A percentile compares a stretch with the other conserved stretches of the same genome.
Conservation (phyloP, 345 rosid species). For the Euphorbia peplus region DNA sequence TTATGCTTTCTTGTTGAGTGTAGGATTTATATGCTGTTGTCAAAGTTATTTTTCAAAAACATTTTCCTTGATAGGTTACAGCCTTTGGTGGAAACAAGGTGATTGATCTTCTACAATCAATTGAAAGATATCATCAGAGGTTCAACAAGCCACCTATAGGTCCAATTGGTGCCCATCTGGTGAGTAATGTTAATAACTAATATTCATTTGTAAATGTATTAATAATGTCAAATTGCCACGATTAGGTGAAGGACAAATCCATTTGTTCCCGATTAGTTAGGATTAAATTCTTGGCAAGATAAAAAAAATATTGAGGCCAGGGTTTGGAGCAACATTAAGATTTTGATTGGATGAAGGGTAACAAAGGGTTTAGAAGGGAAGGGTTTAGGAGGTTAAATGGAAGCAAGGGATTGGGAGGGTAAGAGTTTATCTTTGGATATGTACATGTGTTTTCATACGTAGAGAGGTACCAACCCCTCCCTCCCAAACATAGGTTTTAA, state of each 20-base stretch:
- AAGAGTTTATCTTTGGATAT: too few relatives aligned
- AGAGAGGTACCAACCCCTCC: too few relatives aligned
- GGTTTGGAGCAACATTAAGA: neutral
- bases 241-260: constrained; percentile 7
- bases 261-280: neutral
- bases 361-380: too few relatives aligned
- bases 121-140: constrained; percentile 57
- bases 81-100: constrained; percentile 96
- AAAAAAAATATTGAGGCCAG: neutral
- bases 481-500: too few relatives aligned
- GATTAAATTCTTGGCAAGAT: neutral
- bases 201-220: neutral
- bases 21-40: neutral
- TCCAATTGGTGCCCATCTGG: constrained; percentile 94
- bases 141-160: constrained; percentile 86
- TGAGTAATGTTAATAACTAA: constrained; percentile 33
- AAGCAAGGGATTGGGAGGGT: too few relatives aligned
- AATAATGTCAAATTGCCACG: neutral
- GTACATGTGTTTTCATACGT: too few relatives aligned
- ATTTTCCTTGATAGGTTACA: constrained; percentile 54
- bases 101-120: constrained; percentile 59
- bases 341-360: neutral
- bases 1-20: neutral
- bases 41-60: neutral
- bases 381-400: neutral